Evolutionary conservation across 1,284 basidiomycete genomes (phyloP).

Genomic region (Sporisorium sorghi): DNA sequence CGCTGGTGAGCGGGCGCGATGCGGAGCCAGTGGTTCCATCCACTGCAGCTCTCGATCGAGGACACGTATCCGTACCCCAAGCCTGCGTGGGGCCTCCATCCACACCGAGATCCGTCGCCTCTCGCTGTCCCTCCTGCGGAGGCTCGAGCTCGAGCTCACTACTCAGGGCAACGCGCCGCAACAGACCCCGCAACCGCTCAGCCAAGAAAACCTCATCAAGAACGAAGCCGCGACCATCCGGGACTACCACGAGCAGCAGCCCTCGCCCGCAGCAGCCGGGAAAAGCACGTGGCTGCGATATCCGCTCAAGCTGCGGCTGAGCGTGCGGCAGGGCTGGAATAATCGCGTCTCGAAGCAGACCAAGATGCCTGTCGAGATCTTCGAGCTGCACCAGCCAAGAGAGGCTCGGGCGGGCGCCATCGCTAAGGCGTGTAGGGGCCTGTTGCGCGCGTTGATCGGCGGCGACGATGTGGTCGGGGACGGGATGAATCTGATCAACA

Average conservation of each 20-base stretch:
- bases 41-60: conserved; percentile 69
- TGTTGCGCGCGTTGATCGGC: conserved; percentile 42
- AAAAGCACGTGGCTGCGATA: conserved; percentile 51
- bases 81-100: conserved; percentile 38
- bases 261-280: background rate
- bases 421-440: conserved; percentile 32
- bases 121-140: conserved; percentile 42
- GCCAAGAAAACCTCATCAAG: conserved; percentile 29
- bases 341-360: conserved; percentile 53
- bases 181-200: conserved; percentile 16
- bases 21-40: conserved; percentile 63
- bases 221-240: conserved; percentile 29
- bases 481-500: conserved; percentile 59
- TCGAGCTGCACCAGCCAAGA: conserved; percentile 34
- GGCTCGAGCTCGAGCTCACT: conserved; percentile 63
- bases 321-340: conserved; percentile 50
- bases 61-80: conserved; percentile 64
- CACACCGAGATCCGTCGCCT: conserved; percentile 45
- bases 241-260: conserved; percentile 26
- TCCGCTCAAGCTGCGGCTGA: conserved; percentile 54
- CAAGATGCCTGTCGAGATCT: conserved; percentile 60
- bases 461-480: conserved; percentile 49
- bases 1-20: conserved; percentile 65
- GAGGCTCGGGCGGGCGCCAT: conserved; percentile 29
- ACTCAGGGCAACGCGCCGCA: background rate